These are phyloP conservation scores for Hyaloperonospora brassicae DNA, from an alignment of 352 stramenopile species.

Conservation along the genomic window DNA sequence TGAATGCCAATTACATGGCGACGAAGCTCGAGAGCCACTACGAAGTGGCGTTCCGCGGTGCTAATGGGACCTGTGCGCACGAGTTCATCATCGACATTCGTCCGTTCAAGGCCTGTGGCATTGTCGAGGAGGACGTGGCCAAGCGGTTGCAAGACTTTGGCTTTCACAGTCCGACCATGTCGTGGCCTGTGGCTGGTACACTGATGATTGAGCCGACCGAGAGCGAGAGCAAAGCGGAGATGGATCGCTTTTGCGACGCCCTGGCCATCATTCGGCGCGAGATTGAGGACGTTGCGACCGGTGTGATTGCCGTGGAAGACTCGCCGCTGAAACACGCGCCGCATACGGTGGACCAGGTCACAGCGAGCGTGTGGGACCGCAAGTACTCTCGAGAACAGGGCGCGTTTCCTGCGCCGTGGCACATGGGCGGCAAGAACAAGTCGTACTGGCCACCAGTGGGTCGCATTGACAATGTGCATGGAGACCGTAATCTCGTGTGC, in stretches of 20 bases:
- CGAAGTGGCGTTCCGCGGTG: conserved; percentile 93
- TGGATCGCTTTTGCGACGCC: conserved; percentile 96
- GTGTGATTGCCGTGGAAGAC: conserved; percentile 85
- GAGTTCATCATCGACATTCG: conserved; percentile 99
- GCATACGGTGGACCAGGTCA: conserved; percentile 93
- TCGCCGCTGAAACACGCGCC: conserved; percentile 96
- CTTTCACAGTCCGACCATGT: conserved; percentile 99
- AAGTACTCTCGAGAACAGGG: conserved; percentile 91
- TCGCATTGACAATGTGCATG: conserved; percentile 98
- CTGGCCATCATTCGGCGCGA: conserved; percentile 95
- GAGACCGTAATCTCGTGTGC: conserved; percentile 97
- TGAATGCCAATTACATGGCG: conserved; percentile 99
- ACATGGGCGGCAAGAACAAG: conserved; percentile 86
- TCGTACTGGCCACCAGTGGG: conserved; percentile 98
- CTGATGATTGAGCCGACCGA: conserved; percentile 99
- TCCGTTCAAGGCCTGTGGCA: conserved; percentile 92
- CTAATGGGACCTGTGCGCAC: conserved; percentile 97
- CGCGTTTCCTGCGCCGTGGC: conserved; percentile 94
- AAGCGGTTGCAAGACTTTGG: conserved; percentile 99
- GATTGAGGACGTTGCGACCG: conserved; percentile 94
- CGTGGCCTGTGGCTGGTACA: conserved; percentile 96
- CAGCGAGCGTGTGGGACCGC: conserved; percentile 90
- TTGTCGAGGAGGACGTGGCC: conserved; percentile 96
- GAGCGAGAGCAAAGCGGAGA: conserved; percentile 95
- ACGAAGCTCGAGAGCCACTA: conserved; percentile 91